Conservation (phyloP, 83 land plant genomes). For the Larix sibirica region DNA sequence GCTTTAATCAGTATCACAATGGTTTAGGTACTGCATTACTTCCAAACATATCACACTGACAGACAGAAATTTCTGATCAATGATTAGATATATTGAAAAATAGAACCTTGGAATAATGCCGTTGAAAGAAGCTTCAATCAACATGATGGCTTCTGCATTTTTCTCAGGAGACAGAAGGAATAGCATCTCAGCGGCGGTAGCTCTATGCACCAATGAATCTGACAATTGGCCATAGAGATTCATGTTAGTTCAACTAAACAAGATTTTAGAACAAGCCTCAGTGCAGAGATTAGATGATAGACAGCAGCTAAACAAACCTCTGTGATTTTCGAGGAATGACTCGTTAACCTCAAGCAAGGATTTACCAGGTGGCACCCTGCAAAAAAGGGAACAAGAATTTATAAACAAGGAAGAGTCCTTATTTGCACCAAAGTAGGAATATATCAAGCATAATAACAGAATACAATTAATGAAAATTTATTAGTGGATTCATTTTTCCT, state of each 20-base stretch:
- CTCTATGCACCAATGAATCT: slow-evolving; percentile 96
- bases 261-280: neutral
- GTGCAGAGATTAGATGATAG: neutral
- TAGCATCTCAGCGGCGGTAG: slow-evolving; percentile 92
- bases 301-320: slow-evolving; percentile 46
- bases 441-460: neutral
- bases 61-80: neutral
- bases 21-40: neutral
- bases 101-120: slow-evolving; percentile 29
- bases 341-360: slow-evolving; percentile 72
- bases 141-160: slow-evolving; percentile 64
- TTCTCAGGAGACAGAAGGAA: slow-evolving; percentile 66
- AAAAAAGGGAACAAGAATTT: slow-evolving; percentile 13
- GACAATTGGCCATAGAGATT: neutral
- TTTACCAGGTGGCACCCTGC: slow-evolving; percentile 71
- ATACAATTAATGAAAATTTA: neutral
- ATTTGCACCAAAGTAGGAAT: neutral
- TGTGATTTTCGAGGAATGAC: slow-evolving; percentile 65
- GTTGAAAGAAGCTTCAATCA: slow-evolving; percentile 82
- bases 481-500: neutral
- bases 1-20: neutral
- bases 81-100: neutral
- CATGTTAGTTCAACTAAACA: neutral
- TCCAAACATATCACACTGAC: neutral
- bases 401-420: neutral